Base-by-base conservation (phyloP, 345 rosid genomes). In the Syzygium aqueum region DNA sequence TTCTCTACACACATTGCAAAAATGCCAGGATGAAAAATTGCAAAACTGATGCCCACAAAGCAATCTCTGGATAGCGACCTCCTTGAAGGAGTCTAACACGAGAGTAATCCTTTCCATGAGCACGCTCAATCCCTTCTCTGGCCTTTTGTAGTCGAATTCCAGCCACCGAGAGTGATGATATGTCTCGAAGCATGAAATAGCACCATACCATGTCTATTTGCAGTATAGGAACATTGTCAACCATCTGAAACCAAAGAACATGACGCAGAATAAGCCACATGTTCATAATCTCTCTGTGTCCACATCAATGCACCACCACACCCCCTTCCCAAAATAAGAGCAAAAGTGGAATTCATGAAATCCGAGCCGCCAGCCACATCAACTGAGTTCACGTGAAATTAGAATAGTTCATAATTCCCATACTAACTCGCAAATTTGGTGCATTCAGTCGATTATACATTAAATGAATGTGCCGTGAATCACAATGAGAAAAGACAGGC, bases 131-230 rank as follows among this genome's bases (percentile, higher is more conserved):
- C 91, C 99, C 99, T 91, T 92, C 95, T 93, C 98, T 96, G 33
- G 99, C 98, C 86, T 92, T 95, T 86, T 91, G 92, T 67, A 97
- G 96, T 40, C 98, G 97, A 61, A 92, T 85, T 84, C 98, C 99
- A 52, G 98, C 99, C 89, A 91, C 94, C n/a, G 99, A 93, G 33
- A 97, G 94, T 91, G 97, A 92, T 51, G 94, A 95, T 91, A 97
- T 87, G 91, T 97, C 98, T 84, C 88, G 94, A 59, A 96, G 98
- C 98, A 95, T 92, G 93, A 96, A 97, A 89, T 95, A 96, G 90
- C 99, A 97, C 99, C 99, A 97, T 23, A 96, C 99, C 93, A 96
- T 95, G 95, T 97, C 99, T 90, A 97, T 94, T 93, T 97, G 97
- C 92, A 97, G 92, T 67, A 97, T 95, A 52, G 99, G 94, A 89